A percentile compares a stretch with the other conserved stretches of the same genome.
phyloP scores from a whole-genome alignment of 805 yeast species.

The Cyberlindnera xylosilytica region DNA sequence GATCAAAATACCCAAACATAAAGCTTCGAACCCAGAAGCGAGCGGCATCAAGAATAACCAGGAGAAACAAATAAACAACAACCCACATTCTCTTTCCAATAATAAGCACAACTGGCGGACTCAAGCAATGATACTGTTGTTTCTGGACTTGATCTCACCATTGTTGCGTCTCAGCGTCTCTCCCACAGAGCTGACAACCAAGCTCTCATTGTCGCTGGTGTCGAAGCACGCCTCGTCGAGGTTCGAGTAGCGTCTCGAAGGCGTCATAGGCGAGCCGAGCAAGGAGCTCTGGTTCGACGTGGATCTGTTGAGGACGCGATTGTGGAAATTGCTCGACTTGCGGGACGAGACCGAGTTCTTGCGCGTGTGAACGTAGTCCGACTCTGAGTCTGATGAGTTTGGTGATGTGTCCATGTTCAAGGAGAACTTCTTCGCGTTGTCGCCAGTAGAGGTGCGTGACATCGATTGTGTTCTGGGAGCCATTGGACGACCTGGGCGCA shows the following conservation, averaged over 20 bases:
- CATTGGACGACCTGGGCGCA: slow-evolving; percentile 2
- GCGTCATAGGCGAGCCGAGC: slow-evolving; percentile 13
- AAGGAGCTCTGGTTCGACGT: slow-evolving; percentile 12
- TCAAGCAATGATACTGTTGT: slow-evolving; percentile 16
- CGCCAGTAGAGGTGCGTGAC: not conserved
- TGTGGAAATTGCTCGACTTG: slow-evolving; percentile 4
- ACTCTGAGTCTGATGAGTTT: slow-evolving; percentile 28
- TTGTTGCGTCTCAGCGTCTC: slow-evolving; percentile 31
- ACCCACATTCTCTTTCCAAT: no score
- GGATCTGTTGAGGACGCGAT: slow-evolving; percentile 8
- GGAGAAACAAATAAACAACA: no score
- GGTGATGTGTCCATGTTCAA: slow-evolving; percentile 23
- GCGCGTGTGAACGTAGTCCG: slow-evolving; percentile 20
- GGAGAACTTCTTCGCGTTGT: slow-evolving; percentile 20
- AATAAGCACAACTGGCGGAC: no score
- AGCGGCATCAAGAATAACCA: not conserved
- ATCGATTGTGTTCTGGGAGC: not conserved
- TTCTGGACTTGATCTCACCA: slow-evolving; percentile 27
- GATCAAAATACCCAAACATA: no score
- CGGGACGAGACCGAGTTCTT: slow-evolving; percentile 17
- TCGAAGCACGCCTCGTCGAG: slow-evolving; percentile 19
- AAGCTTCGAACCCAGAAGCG: no score
- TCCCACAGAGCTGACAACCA: slow-evolving; percentile 33
- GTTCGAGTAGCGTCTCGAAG: slow-evolving; percentile 11
- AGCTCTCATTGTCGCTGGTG: slow-evolving; percentile 22